Evolutionary conservation across 139 green algal genomes (phyloP), one percentile per base, ranked within the genome.

Genomic region (Chlamydomonas sphaeroides): DNA sequence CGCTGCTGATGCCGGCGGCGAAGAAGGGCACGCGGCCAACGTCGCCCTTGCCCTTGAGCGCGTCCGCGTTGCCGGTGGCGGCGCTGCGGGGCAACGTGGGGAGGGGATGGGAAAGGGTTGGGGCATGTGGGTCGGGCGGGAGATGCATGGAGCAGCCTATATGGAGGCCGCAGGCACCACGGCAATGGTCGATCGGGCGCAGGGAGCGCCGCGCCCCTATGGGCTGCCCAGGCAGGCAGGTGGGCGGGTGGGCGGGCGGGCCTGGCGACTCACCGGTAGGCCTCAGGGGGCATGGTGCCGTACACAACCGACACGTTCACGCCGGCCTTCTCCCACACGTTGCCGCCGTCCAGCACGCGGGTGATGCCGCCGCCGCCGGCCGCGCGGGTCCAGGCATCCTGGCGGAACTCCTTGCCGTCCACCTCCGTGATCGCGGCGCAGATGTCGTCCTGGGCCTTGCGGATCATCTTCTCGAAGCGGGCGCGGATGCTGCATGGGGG

Each of bases 301-400:
- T 99, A 99, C 67, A 99, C 97, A 20, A 99, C 97, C 26, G 91
- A 97, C 53, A 99, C 96, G 82, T 97, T 98, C 18, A 98, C 94
- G 17, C 96, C 96, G 17, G 96, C 96, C 92, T 98, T 98, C 91
- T 98, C 95, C 88, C 91, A 98, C 61, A 98, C 95, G 42, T 98
- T 98, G 82, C 95, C 94, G 48, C 88, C 92, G 85, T 95, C 86
- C 69, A 99, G 85, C n/a, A 99, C 97, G 36, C 97, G 92, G 45
- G 90, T 96, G 91, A 99, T 98, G 80, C 97, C 97, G 49, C 97
- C 97, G 32, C 97, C 97, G 41, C 97, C 97, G 42, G 86, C 93
- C 21, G 94, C 84, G 56, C 97, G 91, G 10, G 88, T 92, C 97
- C 97, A 99, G 25, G 97, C 92, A 71, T 99, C 97, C 86, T 99